Conservation (phyloP, 2,329 filamentous ascomycete species). For the Trichoderma koningii region DNA sequence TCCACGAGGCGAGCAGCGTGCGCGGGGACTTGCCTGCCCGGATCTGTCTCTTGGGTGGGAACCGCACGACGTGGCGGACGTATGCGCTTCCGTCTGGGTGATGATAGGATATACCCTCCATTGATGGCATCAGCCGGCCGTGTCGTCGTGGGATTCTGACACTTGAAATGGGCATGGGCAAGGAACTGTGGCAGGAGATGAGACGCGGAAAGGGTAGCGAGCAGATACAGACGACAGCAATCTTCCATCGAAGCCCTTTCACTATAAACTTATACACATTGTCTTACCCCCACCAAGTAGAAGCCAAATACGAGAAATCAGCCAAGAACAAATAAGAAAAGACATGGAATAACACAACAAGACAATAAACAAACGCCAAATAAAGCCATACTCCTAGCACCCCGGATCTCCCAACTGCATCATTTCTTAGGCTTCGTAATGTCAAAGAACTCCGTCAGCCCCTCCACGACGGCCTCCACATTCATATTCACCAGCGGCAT, state of each 20-base stretch:
- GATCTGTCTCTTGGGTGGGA: conserved; percentile 53
- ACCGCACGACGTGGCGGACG: conserved; percentile 51
- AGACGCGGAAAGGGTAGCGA: not conserved
- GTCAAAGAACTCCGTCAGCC: conserved; percentile 76
- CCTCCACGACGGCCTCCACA: conserved; percentile 77
- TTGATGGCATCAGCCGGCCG: not conserved
- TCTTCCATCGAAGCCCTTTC: not conserved
- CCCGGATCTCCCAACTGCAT: conserved; percentile 16
- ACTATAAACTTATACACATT: conserved; percentile 12
- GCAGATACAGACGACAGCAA: not conserved
- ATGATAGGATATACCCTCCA: not conserved
- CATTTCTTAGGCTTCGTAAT: conserved; percentile 62
- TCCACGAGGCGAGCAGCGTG: conserved; percentile 47
- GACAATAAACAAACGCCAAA: not conserved
- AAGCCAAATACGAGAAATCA: not conserved
- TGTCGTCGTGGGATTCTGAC: not conserved
- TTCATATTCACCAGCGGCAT: conserved; percentile 87
- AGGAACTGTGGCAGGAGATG: no score
- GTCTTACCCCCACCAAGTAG: not conserved
- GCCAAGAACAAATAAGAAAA: not conserved
- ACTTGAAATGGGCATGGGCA: no score
- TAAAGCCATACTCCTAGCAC: not conserved
- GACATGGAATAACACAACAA: not conserved
- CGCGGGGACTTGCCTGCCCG: conserved; percentile 52
- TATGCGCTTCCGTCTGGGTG: conserved; percentile 43